Evolutionary conservation across 805 yeast species (phyloP), one percentile per base, ranked within the genome.

Genomic region (Hanseniaspora lachancei): DNA sequence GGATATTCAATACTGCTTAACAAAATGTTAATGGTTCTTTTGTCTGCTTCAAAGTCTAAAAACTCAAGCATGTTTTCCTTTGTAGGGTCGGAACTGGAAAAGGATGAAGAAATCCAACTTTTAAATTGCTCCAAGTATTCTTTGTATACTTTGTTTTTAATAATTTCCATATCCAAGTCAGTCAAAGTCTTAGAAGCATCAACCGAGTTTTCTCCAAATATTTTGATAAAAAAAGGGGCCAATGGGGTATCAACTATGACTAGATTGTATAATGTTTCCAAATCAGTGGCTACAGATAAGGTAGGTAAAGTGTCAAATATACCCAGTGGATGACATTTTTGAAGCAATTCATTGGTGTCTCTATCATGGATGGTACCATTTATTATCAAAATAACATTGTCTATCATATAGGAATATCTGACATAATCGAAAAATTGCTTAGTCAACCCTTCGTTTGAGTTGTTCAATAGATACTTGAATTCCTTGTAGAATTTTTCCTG

Each of bases 241-340:
- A 93, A 77, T 5, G 99, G 99, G 7, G 98, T 93, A 70, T 93
- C 99, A 55, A 93, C 84, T 58, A 93, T 74, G 15, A 93, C 98
- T 1, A 95, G 86, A 64, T 84, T 84, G 72, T 91, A 93, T 63
- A 93, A 76, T n/a, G 93, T 81, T 63, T 89, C 96, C 57, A 91
- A 80, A 69, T 91, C 97, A 2, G 96, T 88, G 49, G 97, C 97
- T 50, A 91, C 93, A 16, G 93, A 80, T 57, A 93, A 76, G 0
- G 97, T 91, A 38, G 98, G 98, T 62, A 93, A 78, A 8, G 97
- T 91, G 63, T 93, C 98, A 65, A 93, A 93, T 96, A 97, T 89
- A 47, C 99, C 99, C 62, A 93, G 75, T 0, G 98, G 98, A 68
- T 93, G 95, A 68, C 96, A 89, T 67, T 96, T 82, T 58, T 81